A percentile compares a stretch with the other conserved stretches of the same genome.
Conservation (phyloP, 1,139 yeast species). For the Blastobotrys proliferans region DNA sequence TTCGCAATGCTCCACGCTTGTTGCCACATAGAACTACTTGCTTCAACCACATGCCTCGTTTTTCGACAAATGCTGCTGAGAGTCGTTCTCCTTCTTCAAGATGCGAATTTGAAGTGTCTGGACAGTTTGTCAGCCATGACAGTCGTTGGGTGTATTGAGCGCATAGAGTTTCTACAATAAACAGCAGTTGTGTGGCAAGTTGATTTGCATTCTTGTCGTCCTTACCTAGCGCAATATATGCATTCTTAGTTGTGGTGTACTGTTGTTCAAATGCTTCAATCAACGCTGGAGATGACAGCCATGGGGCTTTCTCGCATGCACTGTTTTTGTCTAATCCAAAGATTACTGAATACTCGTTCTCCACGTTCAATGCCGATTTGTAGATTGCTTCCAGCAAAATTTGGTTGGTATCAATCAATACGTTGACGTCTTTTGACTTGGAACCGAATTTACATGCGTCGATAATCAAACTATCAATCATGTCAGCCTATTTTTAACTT, state of each 20-base stretch:
- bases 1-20: conserved; percentile 51
- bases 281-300: conserved; percentile 33
- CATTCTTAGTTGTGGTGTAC: conserved; percentile 21
- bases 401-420: conserved; percentile 29
- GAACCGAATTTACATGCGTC: conserved; percentile 17
- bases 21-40: conserved; percentile 47
- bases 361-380: conserved; percentile 27
- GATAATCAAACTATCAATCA: conserved; percentile 19
- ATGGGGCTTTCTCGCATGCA: conserved; percentile 24
- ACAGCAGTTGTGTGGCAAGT: conserved; percentile 26
- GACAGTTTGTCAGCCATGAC: conserved; percentile 21
- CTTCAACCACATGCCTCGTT: conserved; percentile 50
- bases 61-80: conserved; percentile 24
- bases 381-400: conserved; percentile 28
- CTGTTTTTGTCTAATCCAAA: conserved; percentile 23
- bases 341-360: conserved; percentile 20
- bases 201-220: conserved; percentile 15
- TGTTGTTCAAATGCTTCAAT: conserved; percentile 26
- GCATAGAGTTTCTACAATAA: conserved; percentile 32
- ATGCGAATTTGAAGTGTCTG: conserved; percentile 9
- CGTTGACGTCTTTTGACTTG: conserved; percentile 12
- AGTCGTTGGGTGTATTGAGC: conserved; percentile 30
- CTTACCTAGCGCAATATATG: conserved; percentile 18
- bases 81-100: conserved; percentile 21
- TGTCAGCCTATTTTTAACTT: conserved; percentile 13